These are phyloP conservation scores for Fusarium acutatum DNA, from an alignment of 2,329 filamentous ascomycete genomes.

Conservation along the genomic window DNA sequence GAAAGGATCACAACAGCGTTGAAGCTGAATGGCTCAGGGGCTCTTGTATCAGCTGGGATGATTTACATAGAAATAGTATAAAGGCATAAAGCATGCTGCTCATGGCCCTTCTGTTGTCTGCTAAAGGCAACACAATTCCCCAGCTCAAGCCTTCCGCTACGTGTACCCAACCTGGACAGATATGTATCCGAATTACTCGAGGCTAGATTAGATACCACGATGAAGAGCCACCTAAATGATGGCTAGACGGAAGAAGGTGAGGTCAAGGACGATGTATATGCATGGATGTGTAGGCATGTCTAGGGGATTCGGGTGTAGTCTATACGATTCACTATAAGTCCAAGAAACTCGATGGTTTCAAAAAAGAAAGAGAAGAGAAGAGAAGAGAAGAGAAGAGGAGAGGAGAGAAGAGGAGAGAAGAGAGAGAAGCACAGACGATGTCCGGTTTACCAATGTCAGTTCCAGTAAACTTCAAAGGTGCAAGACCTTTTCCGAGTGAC, in stretches of 20 bases:
- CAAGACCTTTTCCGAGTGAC: slow-evolving; percentile 3
- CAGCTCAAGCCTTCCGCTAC: slow-evolving; percentile 67
- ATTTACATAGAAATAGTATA: slow-evolving; percentile 18
- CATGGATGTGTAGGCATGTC: neutral
- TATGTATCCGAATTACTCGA: slow-evolving; percentile 78
- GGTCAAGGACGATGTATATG: neutral
- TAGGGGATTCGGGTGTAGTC: neutral
- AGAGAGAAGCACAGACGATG: neutral
- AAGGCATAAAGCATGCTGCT: slow-evolving; percentile 25
- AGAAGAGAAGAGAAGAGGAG: neutral
- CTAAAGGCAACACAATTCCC: slow-evolving; percentile 7
- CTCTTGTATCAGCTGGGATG: slow-evolving; percentile 20
- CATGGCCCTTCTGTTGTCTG: slow-evolving; percentile 34
- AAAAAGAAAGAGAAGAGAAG: neutral
- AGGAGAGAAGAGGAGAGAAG: neutral
- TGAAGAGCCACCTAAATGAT: slow-evolving; percentile 3
- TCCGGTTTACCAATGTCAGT: slow-evolving; percentile 19
- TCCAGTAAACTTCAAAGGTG: neutral
- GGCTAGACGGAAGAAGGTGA: neutral
- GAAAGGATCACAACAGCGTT: slow-evolving; percentile 75
- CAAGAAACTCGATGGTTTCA: neutral
- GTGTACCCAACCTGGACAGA: slow-evolving; percentile 53
- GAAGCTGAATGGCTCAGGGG: slow-evolving; percentile 25
- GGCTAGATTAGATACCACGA: slow-evolving; percentile 62
- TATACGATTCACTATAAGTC: neutral